Evolutionary conservation across 108 stramenopile species (phyloP), one percentile per base, ranked within the genome.

Genomic region (Pseudonitzschia multiseries): DNA sequence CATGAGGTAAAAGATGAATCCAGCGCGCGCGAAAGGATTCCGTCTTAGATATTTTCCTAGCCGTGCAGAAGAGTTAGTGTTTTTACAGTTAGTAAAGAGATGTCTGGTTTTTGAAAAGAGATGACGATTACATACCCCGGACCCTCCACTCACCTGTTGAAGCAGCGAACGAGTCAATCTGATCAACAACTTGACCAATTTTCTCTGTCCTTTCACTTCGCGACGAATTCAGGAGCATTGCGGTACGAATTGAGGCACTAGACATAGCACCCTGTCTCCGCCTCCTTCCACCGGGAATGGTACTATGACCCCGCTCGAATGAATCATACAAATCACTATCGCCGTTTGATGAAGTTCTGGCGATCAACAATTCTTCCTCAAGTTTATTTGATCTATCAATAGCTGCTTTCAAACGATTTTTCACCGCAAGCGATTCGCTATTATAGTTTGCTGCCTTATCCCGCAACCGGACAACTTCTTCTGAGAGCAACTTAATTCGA

Each of bases 1-100:
- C 6, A 88, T 40, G 32, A 94, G 57, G 53, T 94, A 94, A 24
- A 84, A n/a, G 56, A 94, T 78, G 69, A 94, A 94, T 41, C 72
- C 82, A 14, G 84, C 77, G 32, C 93, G 73, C 15, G 91, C 89
- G 13, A 94, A 43, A 13, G 93, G 89, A 73, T 92, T 87, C 59
- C 75, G 48, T 36, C 93, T 79, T 28, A 94, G 80, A 59, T 89
- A 90, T 28, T 79, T 85, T 41, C 87, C 87, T 73, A 65, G 36
- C 6, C 6, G 6, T 6, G 15, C 28, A 36, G 18, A 68, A 68
- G 46, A 26, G 10, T 8, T 4, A 22, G 24, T 56, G 12, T 22
- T 9, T 56, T 56, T 22, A 26, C n/a, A n/a, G n/a, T n/a, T n/a
- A 18, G 18, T 18, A 5, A 48, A 18, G 46, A 18, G 46, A 48